phyloP scores from a whole-genome alignment of 78 protist genomes.

The Polysphondylium violaceum region DNA sequence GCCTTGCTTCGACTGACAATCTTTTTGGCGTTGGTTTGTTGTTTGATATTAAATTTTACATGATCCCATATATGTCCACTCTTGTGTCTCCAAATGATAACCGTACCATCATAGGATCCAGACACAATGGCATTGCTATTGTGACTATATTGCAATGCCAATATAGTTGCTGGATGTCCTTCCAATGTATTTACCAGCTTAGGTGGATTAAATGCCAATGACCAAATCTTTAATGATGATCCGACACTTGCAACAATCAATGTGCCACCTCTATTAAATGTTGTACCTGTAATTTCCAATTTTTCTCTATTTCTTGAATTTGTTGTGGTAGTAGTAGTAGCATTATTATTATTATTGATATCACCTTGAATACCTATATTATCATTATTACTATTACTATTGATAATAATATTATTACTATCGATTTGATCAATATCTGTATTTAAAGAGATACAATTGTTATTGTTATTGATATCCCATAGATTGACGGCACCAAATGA shows the following conservation, averaged over 20 bases:
- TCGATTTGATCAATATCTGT: no score
- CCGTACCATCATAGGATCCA: slow-evolving; percentile 53
- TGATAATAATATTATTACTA: neutral
- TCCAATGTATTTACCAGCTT: slow-evolving; percentile 48
- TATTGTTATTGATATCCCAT: slow-evolving; percentile 52
- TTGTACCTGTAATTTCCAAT: slow-evolving; percentile 36
- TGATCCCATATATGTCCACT: slow-evolving; percentile 51
- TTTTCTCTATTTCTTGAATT: neutral
- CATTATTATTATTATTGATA: neutral
- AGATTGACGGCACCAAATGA: slow-evolving; percentile 41
- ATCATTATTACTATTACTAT: neutral
- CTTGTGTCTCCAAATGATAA: slow-evolving; percentile 59
- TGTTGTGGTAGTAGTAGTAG: neutral
- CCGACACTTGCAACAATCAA: slow-evolving; percentile 36
- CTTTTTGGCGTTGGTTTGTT: neutral
- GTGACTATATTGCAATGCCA: slow-evolving; percentile 36
- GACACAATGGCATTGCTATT: slow-evolving; percentile 51
- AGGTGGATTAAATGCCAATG: slow-evolving; percentile 44
- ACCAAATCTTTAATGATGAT: slow-evolving; percentile 39
- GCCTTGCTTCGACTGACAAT: neutral
- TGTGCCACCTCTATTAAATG: slow-evolving; percentile 54
- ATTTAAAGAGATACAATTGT: neutral
- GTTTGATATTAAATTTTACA: slow-evolving; percentile 14
- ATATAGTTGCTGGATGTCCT: slow-evolving; percentile 51
- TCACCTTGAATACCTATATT: neutral